Conservation (phyloP, 129 eudicot species). For the Arctium lappa region DNA sequence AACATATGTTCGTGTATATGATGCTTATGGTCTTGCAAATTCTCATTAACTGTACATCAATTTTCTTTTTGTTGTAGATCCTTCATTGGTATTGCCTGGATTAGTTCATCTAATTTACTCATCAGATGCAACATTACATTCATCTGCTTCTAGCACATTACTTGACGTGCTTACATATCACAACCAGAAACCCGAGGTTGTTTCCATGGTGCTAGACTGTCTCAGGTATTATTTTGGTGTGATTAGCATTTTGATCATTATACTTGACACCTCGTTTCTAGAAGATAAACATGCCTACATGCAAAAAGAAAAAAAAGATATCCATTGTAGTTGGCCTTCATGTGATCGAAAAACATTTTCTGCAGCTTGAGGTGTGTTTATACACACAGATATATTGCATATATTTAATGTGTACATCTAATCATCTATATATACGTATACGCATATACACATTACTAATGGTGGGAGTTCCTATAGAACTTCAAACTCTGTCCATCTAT, state of each 20-base stretch:
- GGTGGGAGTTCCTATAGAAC: not conserved
- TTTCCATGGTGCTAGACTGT: slow-evolving; percentile 65
- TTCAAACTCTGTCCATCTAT: not conserved
- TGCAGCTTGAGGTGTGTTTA: not conserved
- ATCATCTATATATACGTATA: not conserved
- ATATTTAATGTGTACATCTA: not conserved
- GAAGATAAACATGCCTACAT: slow-evolving; percentile 15
- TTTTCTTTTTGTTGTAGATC: slow-evolving; percentile 49
- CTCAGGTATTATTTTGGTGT: slow-evolving; percentile 50
- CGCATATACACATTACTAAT: not conserved
- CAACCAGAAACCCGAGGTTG: slow-evolving; percentile 50
- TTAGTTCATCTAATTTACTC: slow-evolving; percentile 53
- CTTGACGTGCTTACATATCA: slow-evolving; percentile 56
- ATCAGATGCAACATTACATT: slow-evolving; percentile 34
- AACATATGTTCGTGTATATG: not conserved
- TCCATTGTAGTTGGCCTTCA: not conserved
- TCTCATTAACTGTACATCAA: not conserved
- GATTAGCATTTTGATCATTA: not conserved
- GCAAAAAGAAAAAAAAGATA: not conserved
- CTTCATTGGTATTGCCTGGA: slow-evolving; percentile 58
- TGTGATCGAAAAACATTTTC: not conserved
- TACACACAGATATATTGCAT: not conserved
- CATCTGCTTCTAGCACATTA: slow-evolving; percentile 44
- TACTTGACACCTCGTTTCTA: not conserved
- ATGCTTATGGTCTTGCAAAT: slow-evolving; percentile 6